Conservation (phyloP, 495 filamentous ascomycete species). For the Aspergillus conjunctus region DNA sequence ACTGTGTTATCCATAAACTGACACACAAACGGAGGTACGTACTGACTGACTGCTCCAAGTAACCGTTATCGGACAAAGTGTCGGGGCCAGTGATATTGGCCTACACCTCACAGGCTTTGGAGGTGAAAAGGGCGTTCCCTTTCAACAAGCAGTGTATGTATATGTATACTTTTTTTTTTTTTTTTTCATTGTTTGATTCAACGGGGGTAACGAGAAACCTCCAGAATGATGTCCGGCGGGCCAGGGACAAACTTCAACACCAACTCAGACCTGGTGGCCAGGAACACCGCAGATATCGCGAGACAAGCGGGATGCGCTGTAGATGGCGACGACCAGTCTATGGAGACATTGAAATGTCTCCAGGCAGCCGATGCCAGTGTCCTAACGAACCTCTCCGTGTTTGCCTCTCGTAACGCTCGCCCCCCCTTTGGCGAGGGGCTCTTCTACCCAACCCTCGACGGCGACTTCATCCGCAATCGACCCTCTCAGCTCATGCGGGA, state of each 20-base stretch:
- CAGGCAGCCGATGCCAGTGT: slow-evolving; percentile 31
- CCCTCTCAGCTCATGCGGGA: slow-evolving; percentile 39
- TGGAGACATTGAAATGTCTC: slow-evolving; percentile 34
- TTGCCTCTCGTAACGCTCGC: slow-evolving; percentile 20
- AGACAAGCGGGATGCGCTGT: slow-evolving; percentile 23
- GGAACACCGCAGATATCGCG: slow-evolving; percentile 38
- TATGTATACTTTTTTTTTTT: too few relatives aligned
- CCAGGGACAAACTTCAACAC: slow-evolving; percentile 46
- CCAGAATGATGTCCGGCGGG: slow-evolving; percentile 49
- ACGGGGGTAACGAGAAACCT: too few relatives aligned
- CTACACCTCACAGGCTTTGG: slow-evolving; percentile 44
- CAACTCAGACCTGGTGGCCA: slow-evolving; percentile 34
- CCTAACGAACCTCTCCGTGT: slow-evolving; percentile 32
- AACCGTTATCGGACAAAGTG: slow-evolving; percentile 34
- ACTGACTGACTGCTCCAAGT: too few relatives aligned
- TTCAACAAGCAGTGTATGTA: slow-evolving; percentile 24
- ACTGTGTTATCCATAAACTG: too few relatives aligned
- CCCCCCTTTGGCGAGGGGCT: slow-evolving; percentile 34
- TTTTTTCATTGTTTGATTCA: too few relatives aligned
- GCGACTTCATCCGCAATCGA: slow-evolving; percentile 42
- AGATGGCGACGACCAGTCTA: slow-evolving; percentile 23
- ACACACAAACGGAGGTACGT: too few relatives aligned
- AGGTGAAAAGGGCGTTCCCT: slow-evolving; percentile 24
- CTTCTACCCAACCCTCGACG: slow-evolving; percentile 42
- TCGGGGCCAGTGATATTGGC: slow-evolving; percentile 40